Evolutionary conservation across 768 basidiomycete genomes (phyloP).

Genomic region (Tylopilus balloui): DNA sequence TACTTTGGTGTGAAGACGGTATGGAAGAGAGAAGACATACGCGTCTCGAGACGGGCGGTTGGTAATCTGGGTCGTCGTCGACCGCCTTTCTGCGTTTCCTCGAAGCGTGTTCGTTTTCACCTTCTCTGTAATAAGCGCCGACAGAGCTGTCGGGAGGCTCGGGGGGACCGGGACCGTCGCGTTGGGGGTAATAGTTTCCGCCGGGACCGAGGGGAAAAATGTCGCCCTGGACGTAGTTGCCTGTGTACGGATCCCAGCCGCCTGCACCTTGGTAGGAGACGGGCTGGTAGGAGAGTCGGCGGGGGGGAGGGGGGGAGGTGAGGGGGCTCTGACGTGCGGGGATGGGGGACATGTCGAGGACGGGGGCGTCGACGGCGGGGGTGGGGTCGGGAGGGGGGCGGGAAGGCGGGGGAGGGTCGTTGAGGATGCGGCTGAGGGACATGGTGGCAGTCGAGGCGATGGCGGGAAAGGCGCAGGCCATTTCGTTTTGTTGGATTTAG

Average conservation of each 20-base stretch:
- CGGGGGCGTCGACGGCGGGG: constrained; percentile 21
- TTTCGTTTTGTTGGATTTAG: constrained; percentile 37
- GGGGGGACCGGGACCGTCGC: constrained; percentile 16
- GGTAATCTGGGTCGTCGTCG: constrained; percentile 52
- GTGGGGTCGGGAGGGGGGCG: constrained; percentile 22
- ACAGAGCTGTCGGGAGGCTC: constrained; percentile 19
- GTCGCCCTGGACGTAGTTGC: constrained; percentile 37
- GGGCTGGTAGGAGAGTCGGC: constrained; percentile 37
- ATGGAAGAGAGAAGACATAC: constrained; percentile 39
- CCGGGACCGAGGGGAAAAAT: constrained; percentile 36
- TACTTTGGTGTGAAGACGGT: not conserved
- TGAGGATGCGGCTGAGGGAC: constrained; percentile 78
- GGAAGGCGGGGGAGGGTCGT: constrained; percentile 56
- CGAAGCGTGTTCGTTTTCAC: constrained; percentile 29
- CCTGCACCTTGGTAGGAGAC: constrained; percentile 36
- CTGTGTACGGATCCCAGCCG: constrained; percentile 37
- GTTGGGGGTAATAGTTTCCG: constrained; percentile 35
- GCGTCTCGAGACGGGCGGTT: constrained; percentile 44
- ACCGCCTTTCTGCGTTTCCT: constrained; percentile 49
- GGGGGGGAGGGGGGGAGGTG: constrained; percentile 31
- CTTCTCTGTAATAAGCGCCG: constrained; percentile 30
- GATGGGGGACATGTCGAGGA: constrained; percentile 11
- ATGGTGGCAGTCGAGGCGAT: constrained; percentile 38
- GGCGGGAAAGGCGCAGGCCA: constrained; percentile 31
- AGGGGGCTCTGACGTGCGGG: constrained; percentile 23